These are phyloP conservation scores for Xylariales sp. DNA, from an alignment of 2,329 filamentous ascomycete species.

Conservation along the genomic window DNA sequence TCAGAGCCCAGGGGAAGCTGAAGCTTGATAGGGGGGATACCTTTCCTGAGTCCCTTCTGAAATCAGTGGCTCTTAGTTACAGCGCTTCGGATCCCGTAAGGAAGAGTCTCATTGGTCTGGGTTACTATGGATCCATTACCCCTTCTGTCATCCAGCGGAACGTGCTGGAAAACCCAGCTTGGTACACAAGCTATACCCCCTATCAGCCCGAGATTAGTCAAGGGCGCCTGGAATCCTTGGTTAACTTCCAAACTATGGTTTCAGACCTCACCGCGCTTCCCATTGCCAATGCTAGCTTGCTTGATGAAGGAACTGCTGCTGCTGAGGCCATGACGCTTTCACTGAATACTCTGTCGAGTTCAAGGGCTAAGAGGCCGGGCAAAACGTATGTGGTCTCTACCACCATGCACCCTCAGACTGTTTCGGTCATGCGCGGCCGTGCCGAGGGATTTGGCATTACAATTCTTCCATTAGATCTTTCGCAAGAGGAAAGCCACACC, in stretches of 20 bases:
- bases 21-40: slow-evolving; percentile 61
- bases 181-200: slow-evolving; percentile 98
- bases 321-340: slow-evolving; percentile 97
- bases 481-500: slow-evolving; percentile 69
- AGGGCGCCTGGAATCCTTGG: slow-evolving; percentile 87
- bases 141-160: slow-evolving; percentile 94
- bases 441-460: slow-evolving; percentile 92
- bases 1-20: slow-evolving; percentile 75
- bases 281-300: slow-evolving; percentile 88
- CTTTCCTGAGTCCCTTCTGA: slow-evolving; percentile 66
- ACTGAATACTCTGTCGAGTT: slow-evolving; percentile 76
- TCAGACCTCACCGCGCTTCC: slow-evolving; percentile 87
- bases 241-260: slow-evolving; percentile 96
- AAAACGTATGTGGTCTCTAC: slow-evolving; percentile 89
- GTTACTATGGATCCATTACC: slow-evolving; percentile 88
- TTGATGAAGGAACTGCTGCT: slow-evolving; percentile 92
- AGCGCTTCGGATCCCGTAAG: slow-evolving; percentile 41
- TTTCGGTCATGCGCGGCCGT: slow-evolving; percentile 84
- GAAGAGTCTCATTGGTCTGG: slow-evolving; percentile 79
- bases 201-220: slow-evolving; percentile 99
- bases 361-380: slow-evolving; percentile 77
- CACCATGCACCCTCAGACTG: slow-evolving; percentile 85
- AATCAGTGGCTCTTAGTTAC: neutral
- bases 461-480: slow-evolving; percentile 77
- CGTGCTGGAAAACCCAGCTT: slow-evolving; percentile 89